Evolutionary conservation across 2,329 filamentous ascomycete genomes (phyloP), one percentile per base, ranked within the genome.

Genomic region (Neurospora sp.): DNA sequence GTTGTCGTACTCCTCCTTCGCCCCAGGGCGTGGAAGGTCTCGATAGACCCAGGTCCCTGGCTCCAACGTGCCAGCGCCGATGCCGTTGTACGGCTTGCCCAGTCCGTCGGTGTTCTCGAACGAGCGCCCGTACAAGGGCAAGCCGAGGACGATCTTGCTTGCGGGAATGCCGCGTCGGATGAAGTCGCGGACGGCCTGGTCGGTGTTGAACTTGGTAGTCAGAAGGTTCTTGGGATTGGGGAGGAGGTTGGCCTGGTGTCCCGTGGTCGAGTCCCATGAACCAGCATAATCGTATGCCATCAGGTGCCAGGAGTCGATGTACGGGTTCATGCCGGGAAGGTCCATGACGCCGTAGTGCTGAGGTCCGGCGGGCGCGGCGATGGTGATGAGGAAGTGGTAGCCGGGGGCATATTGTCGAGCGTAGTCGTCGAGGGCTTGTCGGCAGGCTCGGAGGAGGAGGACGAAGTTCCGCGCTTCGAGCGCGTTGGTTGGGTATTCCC

Each of bases 61-160:
- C 77, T 91, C 87, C 66, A 78, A 74, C 10, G 80, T 77, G 0
- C 90, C 91, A 19, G 81, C 77, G 0, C 91, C 92, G 15, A 90
- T 81, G 11, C 91, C 90, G 5, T 76, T 82, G 80, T 85, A 96
- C 0, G 85, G 76, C 73, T 84, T 80, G 1, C 92, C 92, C 0
- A 90, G 83, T 0, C 92, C 92, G 5, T 83, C 79, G 0, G 92
- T 95, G 65, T 86, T 82, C 67, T 84, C 81, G 76, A 96, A 96
- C 0, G 89, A 85, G n/a, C 92, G 89, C 1, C 92, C 92, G 77
- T 95, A 96, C 0, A 96, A 83, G 0, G 92, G 91, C 81, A 95
- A 86, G 1, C 92, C 92, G 39, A 96, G 80, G 6, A 92, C 85
- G 67, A 96, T 87, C 80, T 94, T 95, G 67, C 80, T 77, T 0